Conservation (phyloP, 495 filamentous ascomycete species). For the Xylaria cubensis region DNA sequence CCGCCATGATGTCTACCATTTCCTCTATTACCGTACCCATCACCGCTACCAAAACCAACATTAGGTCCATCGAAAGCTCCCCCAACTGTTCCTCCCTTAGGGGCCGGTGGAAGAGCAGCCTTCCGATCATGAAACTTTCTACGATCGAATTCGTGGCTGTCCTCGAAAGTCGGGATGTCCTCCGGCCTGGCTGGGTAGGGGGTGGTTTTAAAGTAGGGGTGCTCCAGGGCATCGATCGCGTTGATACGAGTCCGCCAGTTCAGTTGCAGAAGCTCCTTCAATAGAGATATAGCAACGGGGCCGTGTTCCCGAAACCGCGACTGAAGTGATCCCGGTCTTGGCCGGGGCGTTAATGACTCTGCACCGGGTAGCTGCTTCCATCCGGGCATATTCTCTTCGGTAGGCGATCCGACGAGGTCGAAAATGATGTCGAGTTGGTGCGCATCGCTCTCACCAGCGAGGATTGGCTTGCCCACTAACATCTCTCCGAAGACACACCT, state of each 20-base stretch:
- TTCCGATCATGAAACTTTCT: slow-evolving; percentile 84
- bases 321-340: slow-evolving; percentile 68
- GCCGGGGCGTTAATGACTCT: slow-evolving; percentile 72
- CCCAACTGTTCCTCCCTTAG: slow-evolving; percentile 86
- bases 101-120: slow-evolving; percentile 82
- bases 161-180: slow-evolving; percentile 87
- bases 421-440: slow-evolving; percentile 94
- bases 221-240: slow-evolving; percentile 90
- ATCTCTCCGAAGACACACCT: slow-evolving; percentile 98
- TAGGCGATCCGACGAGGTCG: slow-evolving; percentile 89
- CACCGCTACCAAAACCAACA: slow-evolving; percentile 51
- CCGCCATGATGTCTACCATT: slow-evolving; percentile 47
- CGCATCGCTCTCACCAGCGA: slow-evolving; percentile 84
- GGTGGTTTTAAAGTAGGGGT: slow-evolving; percentile 83
- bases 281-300: slow-evolving; percentile 73
- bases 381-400: slow-evolving; percentile 90
- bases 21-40: slow-evolving; percentile 54
- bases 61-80: slow-evolving; percentile 66
- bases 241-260: slow-evolving; percentile 90
- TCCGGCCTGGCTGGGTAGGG: slow-evolving; percentile 81
- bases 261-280: slow-evolving; percentile 83
- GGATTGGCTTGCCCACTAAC: slow-evolving; percentile 91
- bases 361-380: slow-evolving; percentile 83
- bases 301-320: slow-evolving; percentile 75
- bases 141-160: slow-evolving; percentile 94